Evolutionary conservation across 257 asterid genomes (phyloP).

Genomic region (Oldenlandia corymbosa): DNA sequence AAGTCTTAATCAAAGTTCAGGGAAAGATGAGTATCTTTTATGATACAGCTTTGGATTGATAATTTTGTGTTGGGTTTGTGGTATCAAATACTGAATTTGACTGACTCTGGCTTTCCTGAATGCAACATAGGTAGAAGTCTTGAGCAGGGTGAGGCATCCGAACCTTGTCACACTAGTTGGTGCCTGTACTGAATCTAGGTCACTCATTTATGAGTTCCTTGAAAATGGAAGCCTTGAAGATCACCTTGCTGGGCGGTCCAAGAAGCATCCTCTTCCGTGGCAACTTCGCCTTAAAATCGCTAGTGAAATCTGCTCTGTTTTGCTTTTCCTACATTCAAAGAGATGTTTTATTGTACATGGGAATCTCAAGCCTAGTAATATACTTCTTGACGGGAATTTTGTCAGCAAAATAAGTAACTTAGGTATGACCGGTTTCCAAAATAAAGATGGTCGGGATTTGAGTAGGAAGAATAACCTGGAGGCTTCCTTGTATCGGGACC

Average conservation of each 20-base stretch:
- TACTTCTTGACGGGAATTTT: conserved; percentile 61
- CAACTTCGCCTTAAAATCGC: conserved; percentile 71
- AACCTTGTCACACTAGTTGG: conserved; percentile 71
- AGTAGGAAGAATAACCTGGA: conserved; percentile 29
- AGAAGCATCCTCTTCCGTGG: conserved; percentile 60
- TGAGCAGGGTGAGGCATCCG: conserved; percentile 89
- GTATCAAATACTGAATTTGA: background rate
- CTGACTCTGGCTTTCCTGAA: conserved; percentile 10
- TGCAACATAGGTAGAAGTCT: conserved; percentile 47
- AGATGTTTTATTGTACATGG: conserved; percentile 50
- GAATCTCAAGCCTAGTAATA: conserved; percentile 56
- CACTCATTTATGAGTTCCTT: conserved; percentile 79
- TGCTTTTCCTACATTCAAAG: conserved; percentile 58
- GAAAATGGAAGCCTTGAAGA: conserved; percentile 77
- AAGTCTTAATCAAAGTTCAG: background rate
- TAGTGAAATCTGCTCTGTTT: conserved; percentile 59
- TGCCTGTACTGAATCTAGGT: conserved; percentile 76
- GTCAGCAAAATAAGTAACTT: conserved; percentile 63
- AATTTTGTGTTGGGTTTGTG: background rate
- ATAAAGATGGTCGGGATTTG: conserved; percentile 12
- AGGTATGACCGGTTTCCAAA: conserved; percentile 43
- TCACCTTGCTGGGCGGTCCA: conserved; percentile 43
- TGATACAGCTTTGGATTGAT: too few species aligned
- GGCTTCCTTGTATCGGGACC: conserved; percentile 43
- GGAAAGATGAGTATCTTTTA: background rate